A percentile compares a stretch with the other conserved stretches of the same genome.
Evolutionary conservation across 148 eudicot species (phyloP).

Genomic region (Agrostemma githago): DNA sequence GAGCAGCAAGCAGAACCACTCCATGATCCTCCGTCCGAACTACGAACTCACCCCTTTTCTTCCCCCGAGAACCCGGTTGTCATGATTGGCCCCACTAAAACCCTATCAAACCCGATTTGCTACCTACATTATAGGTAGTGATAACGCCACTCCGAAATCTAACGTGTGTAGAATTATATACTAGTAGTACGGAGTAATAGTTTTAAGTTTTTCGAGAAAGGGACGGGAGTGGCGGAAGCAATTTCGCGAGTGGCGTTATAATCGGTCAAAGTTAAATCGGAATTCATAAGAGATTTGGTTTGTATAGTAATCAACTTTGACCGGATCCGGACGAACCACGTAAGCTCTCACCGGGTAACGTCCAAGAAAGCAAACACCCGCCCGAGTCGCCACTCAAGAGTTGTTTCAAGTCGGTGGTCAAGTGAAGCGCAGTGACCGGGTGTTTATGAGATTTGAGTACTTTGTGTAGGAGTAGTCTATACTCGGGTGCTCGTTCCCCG

Average conservation of each 20-base stretch:
- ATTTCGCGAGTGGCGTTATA: background rate
- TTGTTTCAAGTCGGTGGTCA: slow-evolving; percentile 82
- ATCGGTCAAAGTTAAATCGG: background rate
- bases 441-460: slow-evolving; percentile 80
- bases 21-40: slow-evolving; percentile 19
- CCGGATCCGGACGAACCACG: slow-evolving; percentile 50
- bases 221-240: too few relatives aligned
- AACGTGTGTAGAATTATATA: too few relatives aligned
- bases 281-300: background rate
- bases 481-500: slow-evolving; percentile 56
- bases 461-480: slow-evolving; percentile 67
- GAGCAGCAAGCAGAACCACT: slow-evolving; percentile 24
- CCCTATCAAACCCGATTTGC: slow-evolving; percentile 17
- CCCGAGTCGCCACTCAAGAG: slow-evolving; percentile 78
- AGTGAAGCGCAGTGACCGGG: slow-evolving; percentile 81
- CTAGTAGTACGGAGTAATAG: too few relatives aligned
- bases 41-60: background rate
- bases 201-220: too few relatives aligned
- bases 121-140: slow-evolving; percentile 5
- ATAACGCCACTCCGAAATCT: too few relatives aligned
- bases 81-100: slow-evolving; percentile 26
- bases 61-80: slow-evolving; percentile 45
- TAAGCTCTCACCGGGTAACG: slow-evolving; percentile 76
- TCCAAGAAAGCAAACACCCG: slow-evolving; percentile 87
- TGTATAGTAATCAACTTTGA: slow-evolving; percentile 36